Base-by-base conservation (phyloP, 2,329 filamentous ascomycete genomes). In the Sclerotinia glacialis region DNA sequence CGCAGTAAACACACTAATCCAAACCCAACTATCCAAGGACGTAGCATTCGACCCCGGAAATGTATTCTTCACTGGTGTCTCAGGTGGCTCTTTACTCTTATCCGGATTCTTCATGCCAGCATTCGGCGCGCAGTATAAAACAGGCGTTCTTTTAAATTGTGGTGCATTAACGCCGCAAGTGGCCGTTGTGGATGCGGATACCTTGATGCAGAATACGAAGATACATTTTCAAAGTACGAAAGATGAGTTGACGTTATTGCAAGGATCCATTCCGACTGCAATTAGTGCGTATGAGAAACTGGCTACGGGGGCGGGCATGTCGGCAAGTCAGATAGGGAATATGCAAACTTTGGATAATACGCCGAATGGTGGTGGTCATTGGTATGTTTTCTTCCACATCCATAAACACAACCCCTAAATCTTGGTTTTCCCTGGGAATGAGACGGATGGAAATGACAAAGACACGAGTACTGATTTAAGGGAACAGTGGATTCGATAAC, bases 61-160 rank as follows among this genome's bases (percentile, higher is more conserved):
- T 52, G 81, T 86, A 59, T 83, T 82, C 72, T 86, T 86, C 76
- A 86, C 83, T 0, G 84, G 85, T 21, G 84, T 86, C 0, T 82
- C 80, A 5, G 85, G 85, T 31, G 85, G 85, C 23, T 78, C 79
- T 4, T 78, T 87, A 26, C 76, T 85, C 42, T 80, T 87, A 44
- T 79, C 78, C 1, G 84, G 84, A 11, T 86, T 86, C 78, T 85
- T 86, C 75, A 79, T 87, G 68, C 85, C 85, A 5, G 80, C 80
- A 0, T 83, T 73, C 56, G 74, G 74, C 9, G 73, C 74, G 12
- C 64, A 67, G n/a, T 76, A 76, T 37, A 72, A 76, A 50, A 73
- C 74, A 0, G 85, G 84, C 2, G 82, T 86, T 0, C 76, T 86
- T 55, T 77, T 87, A 18, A 84, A 85, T 73, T 87, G 85, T 72